Percentiles rank a stretch among this genome's conserved stretches.
Evolutionary conservation across 148 eudicot species (phyloP).

Genomic region (Camellia granthamiana): DNA sequence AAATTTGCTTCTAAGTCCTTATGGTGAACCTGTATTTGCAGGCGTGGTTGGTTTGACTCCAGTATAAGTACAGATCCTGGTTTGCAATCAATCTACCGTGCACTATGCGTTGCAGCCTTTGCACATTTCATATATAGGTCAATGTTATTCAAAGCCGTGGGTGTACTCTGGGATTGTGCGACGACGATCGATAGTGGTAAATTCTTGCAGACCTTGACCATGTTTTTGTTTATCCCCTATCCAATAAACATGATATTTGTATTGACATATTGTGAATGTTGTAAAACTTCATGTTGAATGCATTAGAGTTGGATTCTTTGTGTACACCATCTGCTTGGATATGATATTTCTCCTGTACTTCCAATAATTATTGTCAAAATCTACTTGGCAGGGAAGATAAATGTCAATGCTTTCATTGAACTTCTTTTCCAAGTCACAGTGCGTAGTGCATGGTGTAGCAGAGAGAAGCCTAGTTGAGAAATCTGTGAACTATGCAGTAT

Average conservation of each 20-base stretch:
- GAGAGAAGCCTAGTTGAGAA: neutral
- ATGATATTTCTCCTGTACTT: neutral
- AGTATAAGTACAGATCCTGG: slow-evolving; percentile 1
- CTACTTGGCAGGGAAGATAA: neutral
- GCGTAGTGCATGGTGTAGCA: neutral
- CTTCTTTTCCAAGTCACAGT: neutral
- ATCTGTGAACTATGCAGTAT: neutral
- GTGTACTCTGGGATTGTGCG: neutral
- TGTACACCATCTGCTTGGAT: neutral
- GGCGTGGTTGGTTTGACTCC: slow-evolving; percentile 19
- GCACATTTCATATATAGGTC: slow-evolving; percentile 6
- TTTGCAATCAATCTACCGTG: neutral
- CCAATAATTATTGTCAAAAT: neutral
- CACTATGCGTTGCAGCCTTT: neutral
- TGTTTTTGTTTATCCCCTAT: neutral
- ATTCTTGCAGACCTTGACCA: neutral
- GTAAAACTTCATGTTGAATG: neutral
- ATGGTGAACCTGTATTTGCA: neutral
- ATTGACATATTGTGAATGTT: neutral
- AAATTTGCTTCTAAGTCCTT: neutral
- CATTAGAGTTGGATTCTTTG: neutral
- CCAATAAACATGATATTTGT: slow-evolving; percentile 3
- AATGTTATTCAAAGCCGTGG: neutral
- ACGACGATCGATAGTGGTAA: neutral
- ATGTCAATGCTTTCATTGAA: neutral